Evolutionary conservation across 2,329 filamentous ascomycete genomes (phyloP), one percentile per base, ranked within the genome.

Genomic region (Didymella lethalis): DNA sequence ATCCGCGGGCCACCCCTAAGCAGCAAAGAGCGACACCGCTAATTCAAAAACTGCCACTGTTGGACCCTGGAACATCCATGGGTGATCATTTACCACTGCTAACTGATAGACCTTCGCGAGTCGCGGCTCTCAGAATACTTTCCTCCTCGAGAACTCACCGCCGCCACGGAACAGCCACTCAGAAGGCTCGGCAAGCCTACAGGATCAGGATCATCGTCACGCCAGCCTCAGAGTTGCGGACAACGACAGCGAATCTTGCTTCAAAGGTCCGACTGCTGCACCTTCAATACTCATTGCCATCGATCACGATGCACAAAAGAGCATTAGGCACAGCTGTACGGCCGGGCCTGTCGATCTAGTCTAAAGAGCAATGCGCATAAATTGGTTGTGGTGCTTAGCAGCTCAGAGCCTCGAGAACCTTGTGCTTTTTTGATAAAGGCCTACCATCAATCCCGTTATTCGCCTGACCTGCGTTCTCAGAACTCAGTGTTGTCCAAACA

Each of bases 21-120:
- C 25, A 48, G 57, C 43, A 60, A 60, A 31, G 57, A 55, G 31
- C 47, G 57, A 52, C 57, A 60, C 52, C 48, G 48, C 52, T 55
- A 52, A 26, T 47, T 31, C 49, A 28, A 41, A 53, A 36, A 26
- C 44, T 36, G 43, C 32, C 41, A 25, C 34, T 31, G 41, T 31
- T 40, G 48, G 51, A 59, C 57, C 57, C 57, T 50, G 18, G 36
- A 32, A 44, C 38, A 44, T 41, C 40, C 48, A 31, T 36, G 18
- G 38, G 32, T 31, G 38, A 44, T 51, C 40, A 54, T 41, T 23
- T 28, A 41, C 46, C 44, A 23, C 40, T 54, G 32, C 47, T 46
- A 47, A 59, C 40, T 54, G 56, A 59, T 54, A 54, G 8, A 23
- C n/a, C 38, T 45, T 52, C 57, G 57, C 52, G 36, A 60, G 51